These are phyloP conservation scores for Barbatosphaeria neglecta DNA, from an alignment of 495 filamentous ascomycete species.

Conservation along the genomic window DNA sequence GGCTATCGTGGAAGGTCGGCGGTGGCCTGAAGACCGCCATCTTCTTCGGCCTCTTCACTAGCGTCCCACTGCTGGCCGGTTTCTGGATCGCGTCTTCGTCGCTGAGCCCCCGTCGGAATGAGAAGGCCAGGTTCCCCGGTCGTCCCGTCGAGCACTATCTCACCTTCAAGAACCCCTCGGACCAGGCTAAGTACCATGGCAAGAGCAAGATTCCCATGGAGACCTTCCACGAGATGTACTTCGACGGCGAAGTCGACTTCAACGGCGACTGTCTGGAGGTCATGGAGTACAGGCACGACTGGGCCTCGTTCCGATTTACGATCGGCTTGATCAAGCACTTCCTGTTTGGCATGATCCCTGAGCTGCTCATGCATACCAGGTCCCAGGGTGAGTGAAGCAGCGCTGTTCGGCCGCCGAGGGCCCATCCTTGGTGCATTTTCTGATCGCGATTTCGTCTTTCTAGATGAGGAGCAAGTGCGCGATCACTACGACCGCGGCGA, in stretches of 20 bases:
- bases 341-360: slow-evolving; percentile 59
- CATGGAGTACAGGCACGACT: slow-evolving; percentile 77
- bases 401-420: no score
- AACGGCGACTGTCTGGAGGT: slow-evolving; percentile 73
- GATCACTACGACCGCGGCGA: slow-evolving; percentile 81
- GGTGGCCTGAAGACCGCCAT: slow-evolving; percentile 61
- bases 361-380: slow-evolving; percentile 68
- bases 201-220: slow-evolving; percentile 73
- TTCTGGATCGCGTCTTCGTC: slow-evolving; percentile 62
- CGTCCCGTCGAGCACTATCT: slow-evolving; percentile 77
- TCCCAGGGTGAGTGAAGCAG: slow-evolving; percentile 60
- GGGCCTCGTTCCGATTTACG: slow-evolving; percentile 76
- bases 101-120: slow-evolving; percentile 61
- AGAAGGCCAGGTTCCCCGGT: slow-evolving; percentile 65
- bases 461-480: slow-evolving; percentile 80
- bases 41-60: slow-evolving; percentile 55
- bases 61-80: slow-evolving; percentile 53
- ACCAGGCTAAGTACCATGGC: slow-evolving; percentile 62
- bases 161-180: slow-evolving; percentile 64
- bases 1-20: slow-evolving; percentile 55
- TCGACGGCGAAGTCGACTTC: slow-evolving; percentile 74
- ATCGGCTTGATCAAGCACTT: slow-evolving; percentile 56
- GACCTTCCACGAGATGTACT: slow-evolving; percentile 86
- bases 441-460: no score
- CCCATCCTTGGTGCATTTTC: no score